A percentile compares a stretch with the other conserved stretches of the same genome.
phyloP scores from a whole-genome alignment of 2,329 filamentous ascomycete genomes.

The Sarocladiaceae sp. region DNA sequence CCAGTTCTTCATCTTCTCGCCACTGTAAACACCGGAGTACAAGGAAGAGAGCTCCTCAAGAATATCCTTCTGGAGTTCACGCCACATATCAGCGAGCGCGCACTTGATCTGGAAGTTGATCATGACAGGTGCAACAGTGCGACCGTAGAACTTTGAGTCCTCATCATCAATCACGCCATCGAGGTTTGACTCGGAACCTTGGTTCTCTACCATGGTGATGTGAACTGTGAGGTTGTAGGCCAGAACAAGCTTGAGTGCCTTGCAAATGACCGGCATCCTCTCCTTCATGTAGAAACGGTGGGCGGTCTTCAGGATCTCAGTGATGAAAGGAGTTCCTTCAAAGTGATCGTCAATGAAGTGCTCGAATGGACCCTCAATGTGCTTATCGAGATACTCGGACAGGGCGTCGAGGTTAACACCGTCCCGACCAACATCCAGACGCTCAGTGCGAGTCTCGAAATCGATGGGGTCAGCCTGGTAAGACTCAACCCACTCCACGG shows the following conservation, averaged over 20 bases:
- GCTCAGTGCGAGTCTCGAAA: slow-evolving; percentile 84
- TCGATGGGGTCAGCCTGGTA: slow-evolving; percentile 63
- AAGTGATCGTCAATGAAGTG: slow-evolving; percentile 95
- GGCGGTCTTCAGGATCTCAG: slow-evolving; percentile 92
- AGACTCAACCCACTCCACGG: slow-evolving; percentile 89
- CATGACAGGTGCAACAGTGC: slow-evolving; percentile 93
- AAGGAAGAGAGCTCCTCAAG: slow-evolving; percentile 87
- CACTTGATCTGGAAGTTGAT: slow-evolving; percentile 99
- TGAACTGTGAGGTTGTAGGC: slow-evolving; percentile 95
- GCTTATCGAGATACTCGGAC: slow-evolving; percentile 90
- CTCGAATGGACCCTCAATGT: slow-evolving; percentile 89
- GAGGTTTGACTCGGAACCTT: slow-evolving; percentile 73
- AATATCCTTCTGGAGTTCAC: slow-evolving; percentile 92
- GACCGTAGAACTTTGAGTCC: slow-evolving; percentile 82
- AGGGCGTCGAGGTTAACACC: slow-evolving; percentile 77
- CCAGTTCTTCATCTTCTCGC: slow-evolving; percentile 98
- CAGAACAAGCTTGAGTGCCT: slow-evolving; percentile 89
- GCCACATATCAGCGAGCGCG: slow-evolving; percentile 96
- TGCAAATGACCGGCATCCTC: slow-evolving; percentile 84
- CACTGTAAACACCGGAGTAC: slow-evolving; percentile 97
- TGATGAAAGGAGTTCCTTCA: slow-evolving; percentile 90
- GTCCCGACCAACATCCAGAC: slow-evolving; percentile 82
- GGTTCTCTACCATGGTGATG: slow-evolving; percentile 89
- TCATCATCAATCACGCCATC: slow-evolving; percentile 83
- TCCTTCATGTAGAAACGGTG: slow-evolving; percentile 91